Percentiles rank a stretch among this genome's conserved stretches.
Evolutionary conservation across 768 basidiomycete genomes (phyloP).

Genomic region (Dacryopinax spathularia): DNA sequence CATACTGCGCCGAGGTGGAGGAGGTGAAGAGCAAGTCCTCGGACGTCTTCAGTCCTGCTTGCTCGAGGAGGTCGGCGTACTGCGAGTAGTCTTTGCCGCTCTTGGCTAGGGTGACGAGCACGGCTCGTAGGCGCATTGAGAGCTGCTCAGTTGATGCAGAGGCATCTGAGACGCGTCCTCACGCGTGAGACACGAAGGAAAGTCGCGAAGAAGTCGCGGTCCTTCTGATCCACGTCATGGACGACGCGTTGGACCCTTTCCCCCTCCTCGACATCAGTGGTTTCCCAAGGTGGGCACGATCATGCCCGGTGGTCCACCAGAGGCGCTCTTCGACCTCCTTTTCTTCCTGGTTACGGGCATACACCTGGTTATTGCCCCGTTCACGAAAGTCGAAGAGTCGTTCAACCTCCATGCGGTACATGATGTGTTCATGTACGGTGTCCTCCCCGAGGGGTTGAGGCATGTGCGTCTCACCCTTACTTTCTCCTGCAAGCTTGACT

Average conservation of each 20-base stretch:
- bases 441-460: constrained; percentile 28
- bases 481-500: neutral
- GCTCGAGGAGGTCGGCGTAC: neutral
- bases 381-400: constrained; percentile 94
- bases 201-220: neutral
- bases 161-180: neutral
- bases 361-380: constrained; percentile 69
- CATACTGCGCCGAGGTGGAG: neutral
- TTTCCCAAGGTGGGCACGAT: neutral
- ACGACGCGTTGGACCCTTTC: neutral
- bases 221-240: neutral
- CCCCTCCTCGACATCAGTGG: neutral
- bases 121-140: neutral
- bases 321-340: constrained; percentile 6
- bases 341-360: constrained; percentile 8
- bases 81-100: neutral
- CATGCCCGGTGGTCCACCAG: neutral
- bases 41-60: neutral
- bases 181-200: neutral
- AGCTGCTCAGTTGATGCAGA: no score
- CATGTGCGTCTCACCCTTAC: constrained; percentile 32
- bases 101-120: neutral
- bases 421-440: constrained; percentile 71
- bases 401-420: constrained; percentile 88
- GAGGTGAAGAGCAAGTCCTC: neutral